These are phyloP conservation scores for Leccinum laetum DNA, from an alignment of 1,284 basidiomycete species.

Conservation along the genomic window DNA sequence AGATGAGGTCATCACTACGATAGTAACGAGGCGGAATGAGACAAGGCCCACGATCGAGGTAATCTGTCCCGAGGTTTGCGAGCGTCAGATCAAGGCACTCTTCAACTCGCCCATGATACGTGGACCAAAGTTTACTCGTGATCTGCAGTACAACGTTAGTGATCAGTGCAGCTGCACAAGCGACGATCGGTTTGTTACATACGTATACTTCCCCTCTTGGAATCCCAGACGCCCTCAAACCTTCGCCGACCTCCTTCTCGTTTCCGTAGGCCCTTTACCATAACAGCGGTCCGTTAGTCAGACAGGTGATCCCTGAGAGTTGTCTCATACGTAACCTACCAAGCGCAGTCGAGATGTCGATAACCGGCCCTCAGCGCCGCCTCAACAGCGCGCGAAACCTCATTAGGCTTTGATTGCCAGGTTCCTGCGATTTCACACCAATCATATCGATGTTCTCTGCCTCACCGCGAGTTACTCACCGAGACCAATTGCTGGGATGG, in stretches of 20 bases:
- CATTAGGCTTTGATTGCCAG: constrained; percentile 76
- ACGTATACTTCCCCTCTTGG: constrained; percentile 83
- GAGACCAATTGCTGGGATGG: constrained; percentile 73
- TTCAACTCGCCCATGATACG: constrained; percentile 76
- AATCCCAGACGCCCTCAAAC: constrained; percentile 77
- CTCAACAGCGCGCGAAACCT: constrained; percentile 69
- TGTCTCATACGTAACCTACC: constrained; percentile 33
- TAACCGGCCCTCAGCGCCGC: constrained; percentile 79
- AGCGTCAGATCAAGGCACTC: constrained; percentile 73
- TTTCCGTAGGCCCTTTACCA: constrained; percentile 64
- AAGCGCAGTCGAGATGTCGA: constrained; percentile 80
- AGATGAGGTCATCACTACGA: background rate
- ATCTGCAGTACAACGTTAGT: constrained; percentile 40
- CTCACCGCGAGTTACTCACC: constrained; percentile 40
- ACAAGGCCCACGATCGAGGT: constrained; percentile 64
- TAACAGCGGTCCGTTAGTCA: background rate
- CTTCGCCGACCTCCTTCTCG: constrained; percentile 85
- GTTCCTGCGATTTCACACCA: constrained; percentile 52
- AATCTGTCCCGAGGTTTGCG: constrained; percentile 71
- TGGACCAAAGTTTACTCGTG: constrained; percentile 72
- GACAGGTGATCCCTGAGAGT: constrained; percentile 28
- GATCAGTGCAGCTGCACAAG: background rate
- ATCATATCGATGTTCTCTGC: background rate
- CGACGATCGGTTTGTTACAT: constrained; percentile 2
- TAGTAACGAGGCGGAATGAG: background rate